Evolutionary conservation across 306 rosid genomes (phyloP).

Genomic region (Casuarina equisetifolia): DNA sequence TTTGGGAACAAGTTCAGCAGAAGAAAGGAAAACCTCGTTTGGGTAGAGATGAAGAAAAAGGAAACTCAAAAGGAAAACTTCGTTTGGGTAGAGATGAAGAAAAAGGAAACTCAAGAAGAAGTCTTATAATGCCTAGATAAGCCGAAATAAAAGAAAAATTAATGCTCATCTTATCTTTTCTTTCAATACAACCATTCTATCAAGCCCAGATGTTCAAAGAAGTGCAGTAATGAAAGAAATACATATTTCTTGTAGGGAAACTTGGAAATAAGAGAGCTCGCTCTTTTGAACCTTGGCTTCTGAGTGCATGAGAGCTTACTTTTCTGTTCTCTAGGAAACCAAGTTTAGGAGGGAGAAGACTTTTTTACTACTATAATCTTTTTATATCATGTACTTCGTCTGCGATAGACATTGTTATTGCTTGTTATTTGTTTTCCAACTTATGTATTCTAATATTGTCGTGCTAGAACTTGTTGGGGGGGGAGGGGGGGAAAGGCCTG

Average conservation of each 20-base stretch:
- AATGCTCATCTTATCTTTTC: not conserved
- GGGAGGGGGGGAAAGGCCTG: too few relatives aligned
- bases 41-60: not conserved
- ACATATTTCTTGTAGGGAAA: not conserved
- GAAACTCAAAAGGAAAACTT: not conserved
- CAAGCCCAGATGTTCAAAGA: not conserved
- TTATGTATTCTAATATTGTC: not conserved
- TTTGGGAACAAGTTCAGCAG: not conserved
- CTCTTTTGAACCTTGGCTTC: not conserved
- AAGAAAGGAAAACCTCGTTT: not conserved
- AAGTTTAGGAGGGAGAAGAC: not conserved
- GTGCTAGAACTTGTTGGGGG: not conserved
- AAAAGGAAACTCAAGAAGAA: not conserved
- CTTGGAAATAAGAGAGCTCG: not conserved
- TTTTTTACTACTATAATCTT: not conserved
- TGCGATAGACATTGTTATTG: not conserved
- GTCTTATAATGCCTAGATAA: not conserved
- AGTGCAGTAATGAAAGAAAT: not conserved
- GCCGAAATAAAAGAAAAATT: not conserved
- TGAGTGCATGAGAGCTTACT: not conserved
- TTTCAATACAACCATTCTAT: not conserved
- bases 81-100: not conserved
- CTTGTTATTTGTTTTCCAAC: not conserved
- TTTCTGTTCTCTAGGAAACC: not conserved
- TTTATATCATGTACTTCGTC: not conserved